phyloP scores from a whole-genome alignment of 116 monocot genomes.

The Zostera marina region DNA sequence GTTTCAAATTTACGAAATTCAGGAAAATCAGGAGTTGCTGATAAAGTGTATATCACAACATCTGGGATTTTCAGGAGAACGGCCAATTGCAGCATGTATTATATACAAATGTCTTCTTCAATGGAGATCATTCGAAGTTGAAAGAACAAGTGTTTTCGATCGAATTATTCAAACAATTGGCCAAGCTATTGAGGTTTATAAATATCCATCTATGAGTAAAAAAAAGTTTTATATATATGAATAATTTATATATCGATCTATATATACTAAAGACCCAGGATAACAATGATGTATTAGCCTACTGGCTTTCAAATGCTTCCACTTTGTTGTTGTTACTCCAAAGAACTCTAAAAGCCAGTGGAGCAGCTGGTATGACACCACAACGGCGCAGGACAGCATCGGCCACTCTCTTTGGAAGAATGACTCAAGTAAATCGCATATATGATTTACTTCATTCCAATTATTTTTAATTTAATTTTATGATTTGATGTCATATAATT shows the following conservation, averaged over 20 bases:
- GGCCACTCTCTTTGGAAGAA: constrained; percentile 76
- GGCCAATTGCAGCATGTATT: constrained; percentile 88
- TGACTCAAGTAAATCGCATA: constrained; percentile 56
- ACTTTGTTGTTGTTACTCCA: constrained; percentile 79
- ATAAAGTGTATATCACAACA: constrained; percentile 87
- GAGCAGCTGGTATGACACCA: constrained; percentile 88
- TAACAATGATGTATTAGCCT: constrained; percentile 88
- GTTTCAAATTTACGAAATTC: constrained; percentile 10
- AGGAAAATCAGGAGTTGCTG: constrained; percentile 95
- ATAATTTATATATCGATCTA: too few relatives aligned
- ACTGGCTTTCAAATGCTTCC: constrained; percentile 96
- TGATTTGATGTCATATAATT: not conserved
- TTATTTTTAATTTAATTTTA: not conserved
- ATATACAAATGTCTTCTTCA: constrained; percentile 97
- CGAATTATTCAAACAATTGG: constrained; percentile 96
- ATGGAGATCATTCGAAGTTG: constrained; percentile 99
- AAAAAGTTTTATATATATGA: too few relatives aligned
- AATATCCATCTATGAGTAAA: not conserved
- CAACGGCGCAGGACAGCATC: constrained; percentile 79
- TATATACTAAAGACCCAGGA: constrained; percentile 60
- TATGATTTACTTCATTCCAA: not conserved
- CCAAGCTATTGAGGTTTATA: constrained; percentile 87
- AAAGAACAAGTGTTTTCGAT: constrained; percentile 91
- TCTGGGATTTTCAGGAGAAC: constrained; percentile 71
- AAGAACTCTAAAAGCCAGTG: constrained; percentile 86